Evolutionary conservation across 176 grass and related monocot species (phyloP).

Genomic region (Aegilops umbellulata): DNA sequence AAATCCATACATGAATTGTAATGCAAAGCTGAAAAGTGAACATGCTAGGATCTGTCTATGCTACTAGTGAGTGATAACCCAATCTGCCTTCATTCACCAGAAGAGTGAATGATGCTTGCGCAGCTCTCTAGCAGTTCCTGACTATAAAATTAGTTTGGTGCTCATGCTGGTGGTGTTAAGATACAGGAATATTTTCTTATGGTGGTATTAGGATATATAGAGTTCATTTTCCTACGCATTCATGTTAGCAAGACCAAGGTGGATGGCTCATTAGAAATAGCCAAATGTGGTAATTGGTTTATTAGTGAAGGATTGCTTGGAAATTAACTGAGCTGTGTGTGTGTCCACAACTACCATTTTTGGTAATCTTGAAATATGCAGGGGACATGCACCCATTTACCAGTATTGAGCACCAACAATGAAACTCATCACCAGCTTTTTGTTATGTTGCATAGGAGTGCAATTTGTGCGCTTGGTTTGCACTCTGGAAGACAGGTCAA

Average conservation of each 20-base stretch:
- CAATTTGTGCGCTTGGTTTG: not conserved
- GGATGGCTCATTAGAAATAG: not conserved
- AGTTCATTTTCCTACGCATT: not conserved
- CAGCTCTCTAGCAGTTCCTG: not conserved
- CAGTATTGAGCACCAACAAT: not conserved
- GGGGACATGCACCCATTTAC: not conserved
- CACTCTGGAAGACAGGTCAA: not conserved
- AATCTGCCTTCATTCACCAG: not conserved
- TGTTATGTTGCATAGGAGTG: not conserved
- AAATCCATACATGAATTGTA: constrained; percentile 9
- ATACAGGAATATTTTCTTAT: not conserved
- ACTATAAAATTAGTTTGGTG: not conserved
- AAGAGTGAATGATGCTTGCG: no score
- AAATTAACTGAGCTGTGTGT: not conserved
- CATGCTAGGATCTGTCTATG: not conserved
- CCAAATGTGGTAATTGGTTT: not conserved
- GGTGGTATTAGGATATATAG: not conserved
- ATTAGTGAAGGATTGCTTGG: constrained; percentile 8
- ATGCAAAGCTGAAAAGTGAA: constrained; percentile 30
- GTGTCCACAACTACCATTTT: constrained; percentile 6
- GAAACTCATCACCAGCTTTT: not conserved
- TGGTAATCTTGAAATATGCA: not conserved
- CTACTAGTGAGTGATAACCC: not conserved
- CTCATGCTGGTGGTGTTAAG: not conserved
- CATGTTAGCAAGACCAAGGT: not conserved